phyloP scores from a whole-genome alignment of 2,329 filamentous ascomycete species.

The Fusarium pseudonygamai region DNA sequence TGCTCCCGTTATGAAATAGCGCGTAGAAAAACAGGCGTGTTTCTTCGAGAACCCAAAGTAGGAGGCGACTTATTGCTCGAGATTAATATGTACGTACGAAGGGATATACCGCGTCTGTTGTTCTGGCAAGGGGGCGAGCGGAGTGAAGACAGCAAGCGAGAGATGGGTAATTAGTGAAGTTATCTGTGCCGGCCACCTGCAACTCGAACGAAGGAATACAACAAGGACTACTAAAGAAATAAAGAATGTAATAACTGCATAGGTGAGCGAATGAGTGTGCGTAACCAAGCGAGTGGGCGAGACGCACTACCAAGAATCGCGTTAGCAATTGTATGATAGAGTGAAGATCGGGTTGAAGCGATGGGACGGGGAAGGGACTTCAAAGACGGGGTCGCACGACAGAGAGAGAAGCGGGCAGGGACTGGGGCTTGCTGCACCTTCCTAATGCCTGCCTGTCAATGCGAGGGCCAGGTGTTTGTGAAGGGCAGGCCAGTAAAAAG shows the following conservation, averaged over 20 bases:
- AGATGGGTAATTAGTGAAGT: conserved; percentile 26
- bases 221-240: conserved; percentile 16
- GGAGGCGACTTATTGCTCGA: conserved; percentile 1
- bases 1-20: conserved; percentile 8
- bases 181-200: not conserved
- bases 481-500: conserved; percentile 26
- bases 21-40: conserved; percentile 8
- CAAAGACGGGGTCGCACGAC: conserved; percentile 35
- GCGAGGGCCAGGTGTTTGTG: conserved; percentile 31
- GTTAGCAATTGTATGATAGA: conserved; percentile 35
- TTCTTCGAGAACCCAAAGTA: not conserved
- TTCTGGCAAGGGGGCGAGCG: conserved; percentile 28
- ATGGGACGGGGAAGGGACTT: conserved; percentile 29
- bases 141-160: conserved; percentile 24
- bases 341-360: conserved; percentile 30
- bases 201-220: conserved; percentile 10
- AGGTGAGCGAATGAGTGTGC: conserved; percentile 30
- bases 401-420: conserved; percentile 21
- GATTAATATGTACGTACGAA: conserved; percentile 4
- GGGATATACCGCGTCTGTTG: conserved; percentile 25
- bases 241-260: conserved; percentile 31
- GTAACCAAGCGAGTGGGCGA: conserved; percentile 39
- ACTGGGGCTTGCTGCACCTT: conserved; percentile 33
- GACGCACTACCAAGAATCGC: conserved; percentile 37
- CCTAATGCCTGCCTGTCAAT: conserved; percentile 34